Base-by-base conservation (phyloP, 345 rosid species). In the Citrus medica region DNA sequence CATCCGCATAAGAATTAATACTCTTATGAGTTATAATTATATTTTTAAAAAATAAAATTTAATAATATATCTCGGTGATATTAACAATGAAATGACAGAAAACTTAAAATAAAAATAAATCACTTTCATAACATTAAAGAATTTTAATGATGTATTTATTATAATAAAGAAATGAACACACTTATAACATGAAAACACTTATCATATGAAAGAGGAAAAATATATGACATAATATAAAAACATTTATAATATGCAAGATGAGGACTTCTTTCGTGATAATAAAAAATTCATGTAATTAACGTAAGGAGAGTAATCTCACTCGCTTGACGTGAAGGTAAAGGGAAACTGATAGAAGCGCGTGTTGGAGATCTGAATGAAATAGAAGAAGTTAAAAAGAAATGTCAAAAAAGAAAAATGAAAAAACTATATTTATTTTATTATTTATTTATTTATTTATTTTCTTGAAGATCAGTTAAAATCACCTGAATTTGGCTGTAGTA, bases 401-500 rank as follows among this genome's bases (percentile, higher is more conserved):
- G 22, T 53, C 22, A 53, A 16, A 68, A 70, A 66, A 75, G 25
- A 51, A 73, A 46, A 48, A n/a, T 27, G 59, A 24, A n/a, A 35
- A 35, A 53, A 14, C 3, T 32, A 2, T 3, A 7, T 17, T 48
- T 9, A 35, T 51, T 30, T 27, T 16, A 16, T 37, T 35, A 6
- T 32, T 32, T 0, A 6, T 30, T 30, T 0, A 0, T 32, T 32
- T 0, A 32, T 48, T 12, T 13, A 3, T 48, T 12, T 4, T 48
- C 16, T 2, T 1, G 61, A 51, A 75, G 71, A 64, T 13, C 22
- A 40, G 58, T 55, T 37, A 25, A 46, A 79, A 71, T 79, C 85
- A 83, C 85, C 83, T 79, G 85, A 83, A 65, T 21, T 82, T 80
- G 87, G 84, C 87, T 65, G 16, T 72, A 35, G 76, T 59, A 38